Evolutionary conservation across 345 rosid genomes (phyloP).

Genomic region (Populus alba): DNA sequence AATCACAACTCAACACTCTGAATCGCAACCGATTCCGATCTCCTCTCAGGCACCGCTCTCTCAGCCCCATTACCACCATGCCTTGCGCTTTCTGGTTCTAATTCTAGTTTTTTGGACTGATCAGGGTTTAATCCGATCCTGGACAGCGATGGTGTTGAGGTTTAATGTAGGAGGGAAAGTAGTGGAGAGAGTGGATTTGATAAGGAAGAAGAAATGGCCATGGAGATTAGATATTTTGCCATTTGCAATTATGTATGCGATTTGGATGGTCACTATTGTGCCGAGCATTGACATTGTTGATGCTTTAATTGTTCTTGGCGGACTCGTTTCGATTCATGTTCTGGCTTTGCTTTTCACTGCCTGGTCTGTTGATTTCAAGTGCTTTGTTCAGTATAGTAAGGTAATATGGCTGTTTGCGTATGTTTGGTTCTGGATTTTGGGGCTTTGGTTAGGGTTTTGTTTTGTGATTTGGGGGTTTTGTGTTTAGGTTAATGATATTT

Average conservation of each 20-base stretch:
- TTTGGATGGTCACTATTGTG: constrained; percentile 54
- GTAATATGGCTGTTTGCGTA: constrained; percentile 22
- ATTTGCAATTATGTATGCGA: constrained; percentile 56
- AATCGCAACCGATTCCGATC: background rate
- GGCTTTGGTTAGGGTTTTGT: background rate
- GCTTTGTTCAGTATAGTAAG: constrained; percentile 72
- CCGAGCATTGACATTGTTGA: constrained; percentile 74
- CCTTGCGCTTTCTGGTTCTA: no score
- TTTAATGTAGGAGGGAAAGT: constrained; percentile 87
- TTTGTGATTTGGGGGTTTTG: background rate
- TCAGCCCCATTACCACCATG: no score
- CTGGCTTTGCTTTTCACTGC: constrained; percentile 81
- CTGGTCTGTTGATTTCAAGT: constrained; percentile 90
- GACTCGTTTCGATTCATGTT: constrained; percentile 55
- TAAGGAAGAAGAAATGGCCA: constrained; percentile 59
- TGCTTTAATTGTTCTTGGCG: constrained; percentile 76
- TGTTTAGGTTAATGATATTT: constrained; percentile 60
- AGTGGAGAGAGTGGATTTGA: constrained; percentile 83
- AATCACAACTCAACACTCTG: background rate
- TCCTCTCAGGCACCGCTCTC: background rate
- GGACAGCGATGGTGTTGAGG: constrained; percentile 46
- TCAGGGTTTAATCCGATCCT: background rate
- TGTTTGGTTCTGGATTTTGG: background rate
- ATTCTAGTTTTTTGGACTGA: no score
- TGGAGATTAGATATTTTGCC: constrained; percentile 94